A percentile compares a stretch with the other conserved stretches of the same genome.
phyloP scores from a whole-genome alignment of 176 grass and related monocot genomes.

The Cenchrus purpureus region DNA sequence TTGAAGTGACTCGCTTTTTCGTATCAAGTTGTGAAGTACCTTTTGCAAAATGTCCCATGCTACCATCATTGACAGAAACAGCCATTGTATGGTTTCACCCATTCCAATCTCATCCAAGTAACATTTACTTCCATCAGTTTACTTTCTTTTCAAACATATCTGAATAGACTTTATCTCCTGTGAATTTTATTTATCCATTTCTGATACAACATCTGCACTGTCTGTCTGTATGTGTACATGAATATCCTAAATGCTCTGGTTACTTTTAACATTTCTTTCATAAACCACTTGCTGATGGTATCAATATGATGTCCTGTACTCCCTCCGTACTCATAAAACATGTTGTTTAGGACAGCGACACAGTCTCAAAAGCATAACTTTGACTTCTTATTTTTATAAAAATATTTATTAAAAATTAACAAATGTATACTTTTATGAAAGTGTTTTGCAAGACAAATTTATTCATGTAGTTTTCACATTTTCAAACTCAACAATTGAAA shows the following conservation, averaged over 20 bases:
- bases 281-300: slow-evolving; percentile 8
- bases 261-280: slow-evolving; percentile 25
- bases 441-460: no score
- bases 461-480: no score
- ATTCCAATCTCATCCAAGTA: slow-evolving; percentile 14
- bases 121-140: not conserved
- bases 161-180: not conserved
- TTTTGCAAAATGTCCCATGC: not conserved
- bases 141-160: not conserved
- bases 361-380: no score
- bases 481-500: no score
- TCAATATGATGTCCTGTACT: slow-evolving; percentile 1
- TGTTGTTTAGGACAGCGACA: no score
- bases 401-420: no score
- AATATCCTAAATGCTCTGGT: slow-evolving; percentile 26
- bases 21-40: slow-evolving; percentile 22
- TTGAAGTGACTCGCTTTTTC: slow-evolving; percentile 11
- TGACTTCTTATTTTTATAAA: no score
- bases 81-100: slow-evolving; percentile 12
- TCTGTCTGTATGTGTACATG: not conserved
- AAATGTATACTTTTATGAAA: no score
- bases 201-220: not conserved
- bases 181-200: slow-evolving; percentile 17
- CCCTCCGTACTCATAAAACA: no score
- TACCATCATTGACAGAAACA: not conserved